Conservation (phyloP, 2,329 filamentous ascomycete genomes). For the Lachnum nothofagi region DNA sequence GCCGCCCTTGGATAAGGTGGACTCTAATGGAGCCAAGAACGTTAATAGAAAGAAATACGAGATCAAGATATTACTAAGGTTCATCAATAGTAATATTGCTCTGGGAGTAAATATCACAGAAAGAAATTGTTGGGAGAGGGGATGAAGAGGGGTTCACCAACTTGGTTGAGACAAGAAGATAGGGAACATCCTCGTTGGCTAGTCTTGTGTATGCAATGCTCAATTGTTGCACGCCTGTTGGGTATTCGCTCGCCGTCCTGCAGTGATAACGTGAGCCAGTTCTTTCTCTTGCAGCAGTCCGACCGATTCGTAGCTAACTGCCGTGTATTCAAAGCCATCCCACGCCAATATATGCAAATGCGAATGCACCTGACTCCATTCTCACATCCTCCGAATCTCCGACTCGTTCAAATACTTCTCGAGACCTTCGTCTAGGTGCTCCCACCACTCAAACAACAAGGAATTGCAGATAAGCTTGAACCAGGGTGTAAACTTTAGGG, state of each 20-base stretch:
- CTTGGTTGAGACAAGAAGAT: background rate
- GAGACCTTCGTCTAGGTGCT: conserved; percentile 71
- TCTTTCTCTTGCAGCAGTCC: conserved; percentile 1
- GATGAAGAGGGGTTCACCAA: background rate
- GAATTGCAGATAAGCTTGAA: conserved; percentile 98
- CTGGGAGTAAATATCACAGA: background rate
- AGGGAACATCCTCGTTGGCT: background rate
- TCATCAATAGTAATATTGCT: background rate
- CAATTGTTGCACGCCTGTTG: conserved; percentile 9
- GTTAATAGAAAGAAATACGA: background rate
- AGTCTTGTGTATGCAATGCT: conserved; percentile 1
- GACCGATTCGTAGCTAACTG: background rate
- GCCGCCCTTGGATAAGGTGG: too few species aligned
- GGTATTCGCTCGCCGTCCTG: conserved; percentile 2
- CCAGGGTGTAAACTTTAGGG: conserved; percentile 90
- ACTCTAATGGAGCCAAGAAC: too few species aligned
- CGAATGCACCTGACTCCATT: background rate
- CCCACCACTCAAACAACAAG: conserved; percentile 98
- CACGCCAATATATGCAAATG: too few species aligned
- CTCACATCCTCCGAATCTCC: conserved; percentile 76
- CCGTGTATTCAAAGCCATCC: conserved; percentile 2
- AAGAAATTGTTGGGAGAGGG: too few species aligned
- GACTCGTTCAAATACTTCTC: conserved; percentile 83
- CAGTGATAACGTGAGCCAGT: conserved; percentile 7
- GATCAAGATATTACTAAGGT: background rate